Evolutionary conservation across 169 alveolate species (phyloP).

Genomic region (Plasmodium coatneyi): DNA sequence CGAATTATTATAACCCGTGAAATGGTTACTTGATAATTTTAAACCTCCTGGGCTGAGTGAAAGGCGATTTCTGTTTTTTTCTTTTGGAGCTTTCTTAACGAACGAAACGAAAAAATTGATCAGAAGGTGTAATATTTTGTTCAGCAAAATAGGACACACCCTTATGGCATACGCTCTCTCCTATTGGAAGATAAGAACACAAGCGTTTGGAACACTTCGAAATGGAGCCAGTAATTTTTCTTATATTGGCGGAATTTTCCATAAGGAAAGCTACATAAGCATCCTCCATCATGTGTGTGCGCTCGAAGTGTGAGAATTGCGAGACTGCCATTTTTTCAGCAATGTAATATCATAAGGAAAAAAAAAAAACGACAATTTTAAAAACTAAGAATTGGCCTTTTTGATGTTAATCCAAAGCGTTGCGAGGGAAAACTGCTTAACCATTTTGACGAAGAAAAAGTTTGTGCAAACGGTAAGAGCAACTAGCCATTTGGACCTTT

Average conservation of each 20-base stretch:
- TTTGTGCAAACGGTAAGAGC: not conserved
- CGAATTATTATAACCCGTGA: not conserved
- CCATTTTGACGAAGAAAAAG: not conserved
- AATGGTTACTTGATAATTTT: not conserved
- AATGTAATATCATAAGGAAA: not conserved
- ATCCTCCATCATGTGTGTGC: not conserved
- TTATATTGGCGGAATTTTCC: not conserved
- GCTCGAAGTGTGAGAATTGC: not conserved
- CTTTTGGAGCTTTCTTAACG: not conserved
- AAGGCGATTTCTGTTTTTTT: not conserved
- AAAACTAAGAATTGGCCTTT: not conserved
- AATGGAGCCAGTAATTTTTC: not conserved
- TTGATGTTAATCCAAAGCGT: not conserved
- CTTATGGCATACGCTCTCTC: not conserved
- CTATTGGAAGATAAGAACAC: not conserved
- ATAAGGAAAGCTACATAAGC: not conserved
- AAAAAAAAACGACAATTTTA: not conserved
- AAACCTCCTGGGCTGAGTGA: not conserved
- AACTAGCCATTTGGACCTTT: conserved; percentile 13
- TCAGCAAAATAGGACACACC: not conserved
- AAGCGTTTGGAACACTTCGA: not conserved
- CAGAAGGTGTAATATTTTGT: not conserved
- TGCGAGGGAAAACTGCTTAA: not conserved
- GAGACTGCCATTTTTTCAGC: not conserved
- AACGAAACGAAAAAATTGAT: not conserved